Evolutionary conservation across 805 yeast species (phyloP).

Genomic region (Teunomyces lycoperdinae): DNA sequence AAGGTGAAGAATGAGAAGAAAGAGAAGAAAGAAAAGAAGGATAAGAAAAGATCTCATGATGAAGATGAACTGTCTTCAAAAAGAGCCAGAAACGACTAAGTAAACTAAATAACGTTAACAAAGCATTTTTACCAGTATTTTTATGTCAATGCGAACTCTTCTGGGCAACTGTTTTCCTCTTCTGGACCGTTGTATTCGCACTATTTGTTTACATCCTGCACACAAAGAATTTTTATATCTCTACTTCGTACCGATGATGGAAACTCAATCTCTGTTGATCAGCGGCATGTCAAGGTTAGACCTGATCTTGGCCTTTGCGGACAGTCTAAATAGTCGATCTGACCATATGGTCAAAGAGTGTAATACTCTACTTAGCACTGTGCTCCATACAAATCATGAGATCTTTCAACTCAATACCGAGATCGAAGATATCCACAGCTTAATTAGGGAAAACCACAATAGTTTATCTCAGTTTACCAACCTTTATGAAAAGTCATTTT

Average conservation of each 20-base stretch:
- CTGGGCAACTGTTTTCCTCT: not conserved
- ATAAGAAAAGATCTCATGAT: conserved; percentile 5
- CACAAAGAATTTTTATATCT: not conserved
- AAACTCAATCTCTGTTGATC: not conserved
- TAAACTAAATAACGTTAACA: not conserved
- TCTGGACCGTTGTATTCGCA: not conserved
- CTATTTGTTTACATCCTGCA: conserved; percentile 3
- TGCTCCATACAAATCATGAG: not conserved
- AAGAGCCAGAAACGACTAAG: conserved; percentile 2
- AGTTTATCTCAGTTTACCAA: conserved; percentile 25
- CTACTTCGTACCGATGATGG: not conserved
- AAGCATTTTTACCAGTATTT: not conserved
- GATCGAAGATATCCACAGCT: conserved; percentile 26
- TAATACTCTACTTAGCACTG: conserved; percentile 16
- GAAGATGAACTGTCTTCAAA: conserved; percentile 5
- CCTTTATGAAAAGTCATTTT: conserved; percentile 29
- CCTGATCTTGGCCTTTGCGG: conserved; percentile 28
- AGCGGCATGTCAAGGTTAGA: conserved; percentile 21
- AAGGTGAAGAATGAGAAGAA: conserved; percentile 7
- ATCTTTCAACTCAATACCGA: conserved; percentile 20
- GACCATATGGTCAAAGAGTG: conserved; percentile 22
- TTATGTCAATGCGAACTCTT: not conserved
- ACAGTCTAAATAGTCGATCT: conserved; percentile 28
- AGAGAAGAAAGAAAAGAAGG: not conserved
- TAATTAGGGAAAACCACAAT: conserved; percentile 20